A percentile compares a stretch with the other conserved stretches of the same genome.
Conservation (phyloP, 2,329 filamentous ascomycete genomes). For the Diaporthe amygdali region DNA sequence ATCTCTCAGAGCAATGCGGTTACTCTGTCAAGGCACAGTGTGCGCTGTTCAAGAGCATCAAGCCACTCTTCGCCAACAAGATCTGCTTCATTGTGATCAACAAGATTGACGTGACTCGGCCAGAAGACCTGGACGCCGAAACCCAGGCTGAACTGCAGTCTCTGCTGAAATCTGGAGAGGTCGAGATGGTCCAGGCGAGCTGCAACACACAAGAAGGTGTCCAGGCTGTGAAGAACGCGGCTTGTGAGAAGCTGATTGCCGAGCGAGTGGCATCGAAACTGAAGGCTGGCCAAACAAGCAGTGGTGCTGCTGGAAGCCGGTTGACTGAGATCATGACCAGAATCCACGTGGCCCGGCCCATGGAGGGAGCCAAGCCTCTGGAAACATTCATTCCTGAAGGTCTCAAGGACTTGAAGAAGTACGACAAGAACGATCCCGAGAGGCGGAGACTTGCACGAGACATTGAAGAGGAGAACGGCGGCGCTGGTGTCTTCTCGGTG, state of each 20-base stretch:
- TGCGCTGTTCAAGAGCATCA: slow-evolving; percentile 93
- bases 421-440: slow-evolving; percentile 88
- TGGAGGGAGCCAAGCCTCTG: slow-evolving; percentile 73
- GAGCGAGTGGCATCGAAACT: slow-evolving; percentile 95
- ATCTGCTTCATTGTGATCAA: slow-evolving; percentile 96
- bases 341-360: slow-evolving; percentile 96
- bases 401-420: slow-evolving; percentile 81
- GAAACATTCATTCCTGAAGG: slow-evolving; percentile 90
- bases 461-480: slow-evolving; percentile 88
- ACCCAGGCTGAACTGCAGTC: slow-evolving; percentile 78
- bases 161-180: slow-evolving; percentile 84
- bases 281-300: slow-evolving; percentile 83
- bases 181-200: slow-evolving; percentile 90
- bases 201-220: slow-evolving; percentile 96
- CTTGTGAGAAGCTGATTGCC: slow-evolving; percentile 90
- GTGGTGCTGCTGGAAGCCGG: slow-evolving; percentile 73
- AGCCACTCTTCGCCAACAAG: slow-evolving; percentile 96
- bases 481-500: slow-evolving; percentile 94
- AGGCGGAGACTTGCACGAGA: slow-evolving; percentile 82
- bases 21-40: slow-evolving; percentile 94
- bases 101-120: slow-evolving; percentile 92
- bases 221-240: slow-evolving; percentile 92
- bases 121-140: slow-evolving; percentile 83
- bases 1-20: slow-evolving; percentile 94
- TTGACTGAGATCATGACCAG: slow-evolving; percentile 89